Conservation (phyloP, 202 grass and related monocot species). For the Schoenoplectus tabernaemontani region DNA sequence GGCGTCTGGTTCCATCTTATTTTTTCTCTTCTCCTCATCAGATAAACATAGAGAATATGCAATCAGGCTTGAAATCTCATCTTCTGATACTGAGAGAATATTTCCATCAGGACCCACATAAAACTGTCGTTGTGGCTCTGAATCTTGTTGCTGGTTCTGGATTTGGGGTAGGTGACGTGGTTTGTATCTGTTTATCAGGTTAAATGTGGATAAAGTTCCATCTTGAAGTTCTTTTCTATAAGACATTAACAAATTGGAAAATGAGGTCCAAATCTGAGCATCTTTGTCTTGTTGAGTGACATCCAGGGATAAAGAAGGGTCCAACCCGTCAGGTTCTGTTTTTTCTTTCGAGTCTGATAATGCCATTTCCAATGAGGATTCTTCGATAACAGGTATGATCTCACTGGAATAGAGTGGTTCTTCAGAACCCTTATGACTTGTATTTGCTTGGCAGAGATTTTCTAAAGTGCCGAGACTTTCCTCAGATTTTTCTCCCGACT, state of each 20-base stretch:
- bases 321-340: not conserved
- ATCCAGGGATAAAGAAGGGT: not conserved
- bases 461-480: not conserved
- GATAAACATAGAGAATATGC: conserved; percentile 55
- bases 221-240: conserved; percentile 65
- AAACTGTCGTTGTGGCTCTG: conserved; percentile 41
- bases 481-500: not conserved
- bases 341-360: not conserved
- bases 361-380: not conserved
- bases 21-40: conserved; percentile 47
- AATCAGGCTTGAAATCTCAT: conserved; percentile 85
- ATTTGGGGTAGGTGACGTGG: conserved; percentile 36
- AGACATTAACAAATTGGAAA: conserved; percentile 39
- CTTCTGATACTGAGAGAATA: conserved; percentile 48
- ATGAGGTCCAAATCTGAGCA: conserved; percentile 58
- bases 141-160: not conserved
- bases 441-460: not conserved
- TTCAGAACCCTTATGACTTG: conserved; percentile 1
- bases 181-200: conserved; percentile 55
- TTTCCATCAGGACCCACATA: conserved; percentile 46
- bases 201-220: conserved; percentile 56
- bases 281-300: conserved; percentile 20
- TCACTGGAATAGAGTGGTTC: conserved; percentile 1
- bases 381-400: not conserved
- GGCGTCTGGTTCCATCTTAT: conserved; percentile 26